Evolutionary conservation across 345 rosid genomes (phyloP), one percentile per base, ranked within the genome.

Genomic region (Lepidium africanum): DNA sequence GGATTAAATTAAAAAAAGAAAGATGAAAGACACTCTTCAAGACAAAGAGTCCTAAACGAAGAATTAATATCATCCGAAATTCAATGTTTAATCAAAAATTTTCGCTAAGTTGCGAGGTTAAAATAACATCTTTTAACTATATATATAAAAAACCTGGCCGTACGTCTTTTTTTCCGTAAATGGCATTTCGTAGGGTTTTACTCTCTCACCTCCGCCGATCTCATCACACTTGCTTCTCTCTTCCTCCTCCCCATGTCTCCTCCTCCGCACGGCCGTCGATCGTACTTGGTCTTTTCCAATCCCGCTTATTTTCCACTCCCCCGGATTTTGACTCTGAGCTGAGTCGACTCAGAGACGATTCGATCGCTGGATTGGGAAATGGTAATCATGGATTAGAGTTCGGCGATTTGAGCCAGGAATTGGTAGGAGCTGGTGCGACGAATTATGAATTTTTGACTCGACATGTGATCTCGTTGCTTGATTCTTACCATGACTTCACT

Each of bases 401-500:
- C 13, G 37, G 7, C 5, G 67, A 16, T 9, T 71, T 73, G 8
- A 48, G 67, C 5, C 77, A 74, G 3, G 74, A 62, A 39, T 50
- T 78, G 8, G 69, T 52, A 9, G 64, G 46, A 78, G 49, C 62
- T 35, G 9, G 32, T 51, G 43, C 53, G 17, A 80, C 73, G 46
- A 85, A 74, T 23, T 69, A 81, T 25, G 79, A 74, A 59, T 77
- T 79, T 40, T 87, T 87, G 0, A 82, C 85, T 53, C 75, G 69
- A 8, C 79, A 77, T 27, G 71, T 87, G 57, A 70, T 82, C 59
- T 84, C 87, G 30, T 59, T 90, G 72, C 90, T 92, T 9, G 96
- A 92, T 74, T 73, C 77, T 1, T 92, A 66, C 69, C 97, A 90
- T 76, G 83, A 85, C 61, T 51, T 85, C 78, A 81, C 92, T 62